Base-by-base conservation (phyloP, 306 rosid genomes). In the Potentilla sterilis region DNA sequence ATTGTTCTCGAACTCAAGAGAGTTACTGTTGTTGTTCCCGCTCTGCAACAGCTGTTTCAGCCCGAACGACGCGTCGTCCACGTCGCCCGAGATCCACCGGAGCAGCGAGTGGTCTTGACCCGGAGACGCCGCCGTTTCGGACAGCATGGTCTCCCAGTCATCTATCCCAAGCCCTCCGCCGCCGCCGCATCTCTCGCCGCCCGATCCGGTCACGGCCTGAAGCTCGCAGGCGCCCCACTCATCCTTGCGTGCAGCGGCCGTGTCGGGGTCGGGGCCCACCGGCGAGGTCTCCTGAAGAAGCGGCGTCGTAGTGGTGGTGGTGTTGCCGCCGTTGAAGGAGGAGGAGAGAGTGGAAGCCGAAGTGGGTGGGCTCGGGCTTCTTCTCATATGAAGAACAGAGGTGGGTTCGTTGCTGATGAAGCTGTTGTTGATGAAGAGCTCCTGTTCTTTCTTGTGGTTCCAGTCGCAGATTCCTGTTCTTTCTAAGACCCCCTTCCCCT, bases 361-460 rank as follows among this genome's bases (percentile, higher is more conserved):
- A 66, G 88, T 75, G 77, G 85, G 88, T 59, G 88, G 88, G 72
- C 88, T 85, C 49, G 81, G 88, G 85, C 88, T 85, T 78, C 84
- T 81, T 76, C 83, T 78, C 78, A 73, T 72, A 74, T 81, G 81
- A 74, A 85, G 81, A 68, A 81, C 88, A 28, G 85, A 85, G 43
- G 83, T 78, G 79, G 83, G 88, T 64, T 85, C 83, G 77, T 69
- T 48, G 76, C 67, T 54, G 49, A 48, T 71, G 70, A 55, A 28
- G 52, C 62, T 28, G 78, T 74, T 47, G 70, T 70, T 24, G 59
- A 21, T 3, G 74, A 73, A 41, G 24, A 73, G 67, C 76, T 42
- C 76, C 40, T 57, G 67, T 9, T 64, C 42, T 24, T 34, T 32
- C 41, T 54, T 57, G 52, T 72, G 49, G 43, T 44, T 42, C 24